Percentiles rank a stretch among this genome's conserved stretches.
phyloP scores from a whole-genome alignment of 805 yeast genomes.

The Candida anglica region DNA sequence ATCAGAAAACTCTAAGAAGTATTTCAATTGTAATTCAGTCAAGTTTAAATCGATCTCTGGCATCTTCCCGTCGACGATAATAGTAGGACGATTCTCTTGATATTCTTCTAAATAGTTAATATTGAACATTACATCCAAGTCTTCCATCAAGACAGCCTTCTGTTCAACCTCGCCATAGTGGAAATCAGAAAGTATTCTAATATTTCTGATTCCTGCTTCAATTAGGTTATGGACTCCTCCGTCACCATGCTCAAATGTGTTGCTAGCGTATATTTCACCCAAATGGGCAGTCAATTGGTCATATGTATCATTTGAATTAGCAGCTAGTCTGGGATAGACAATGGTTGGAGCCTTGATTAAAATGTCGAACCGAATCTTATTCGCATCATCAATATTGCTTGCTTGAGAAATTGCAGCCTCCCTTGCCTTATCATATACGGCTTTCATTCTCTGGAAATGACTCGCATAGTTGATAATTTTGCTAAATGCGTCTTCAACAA shows the following conservation, averaged over 20 bases:
- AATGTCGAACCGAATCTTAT: slow-evolving; percentile 66
- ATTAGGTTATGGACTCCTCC: slow-evolving; percentile 48
- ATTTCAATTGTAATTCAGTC: slow-evolving; percentile 69
- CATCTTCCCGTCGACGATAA: slow-evolving; percentile 52
- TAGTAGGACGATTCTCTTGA: slow-evolving; percentile 39
- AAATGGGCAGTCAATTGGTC: slow-evolving; percentile 68
- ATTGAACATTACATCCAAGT: slow-evolving; percentile 57
- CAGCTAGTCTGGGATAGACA: slow-evolving; percentile 63
- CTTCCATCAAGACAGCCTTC: slow-evolving; percentile 58
- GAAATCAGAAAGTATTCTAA: slow-evolving; percentile 62
- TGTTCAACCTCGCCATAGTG: slow-evolving; percentile 47
- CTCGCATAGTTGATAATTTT: slow-evolving; percentile 63
- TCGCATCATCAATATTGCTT: slow-evolving; percentile 53
- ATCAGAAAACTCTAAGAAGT: slow-evolving; percentile 51
- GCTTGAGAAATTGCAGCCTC: slow-evolving; percentile 86
- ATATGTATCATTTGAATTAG: slow-evolving; percentile 34
- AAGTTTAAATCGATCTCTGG: slow-evolving; percentile 60
- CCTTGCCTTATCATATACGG: slow-evolving; percentile 83
- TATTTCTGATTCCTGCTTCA: slow-evolving; percentile 66
- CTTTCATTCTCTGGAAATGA: slow-evolving; percentile 81
- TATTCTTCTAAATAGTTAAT: slow-evolving; percentile 50
- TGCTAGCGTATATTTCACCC: slow-evolving; percentile 77
- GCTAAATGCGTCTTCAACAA: slow-evolving; percentile 76
- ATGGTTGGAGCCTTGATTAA: slow-evolving; percentile 77
- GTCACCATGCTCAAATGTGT: slow-evolving; percentile 43